A percentile compares a stretch with the other conserved stretches of the same genome.
Conservation (phyloP, 2,329 filamentous ascomycete genomes). For the Sporothrix euskadiensis region DNA sequence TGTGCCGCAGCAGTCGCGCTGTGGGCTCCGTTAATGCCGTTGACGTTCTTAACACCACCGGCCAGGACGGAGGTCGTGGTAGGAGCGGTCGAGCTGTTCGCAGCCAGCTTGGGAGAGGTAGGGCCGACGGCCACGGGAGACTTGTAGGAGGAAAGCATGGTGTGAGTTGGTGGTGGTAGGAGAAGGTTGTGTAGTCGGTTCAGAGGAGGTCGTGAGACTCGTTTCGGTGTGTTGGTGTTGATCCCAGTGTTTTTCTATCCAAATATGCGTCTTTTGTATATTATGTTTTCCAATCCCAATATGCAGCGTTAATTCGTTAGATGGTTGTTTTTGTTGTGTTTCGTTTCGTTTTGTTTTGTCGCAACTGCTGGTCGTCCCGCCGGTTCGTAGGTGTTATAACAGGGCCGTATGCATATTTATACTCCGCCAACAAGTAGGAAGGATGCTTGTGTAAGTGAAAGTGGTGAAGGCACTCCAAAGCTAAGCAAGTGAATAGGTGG, state of each 20-base stretch:
- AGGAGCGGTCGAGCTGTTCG: background rate
- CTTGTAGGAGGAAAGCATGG: slow-evolving; percentile 26
- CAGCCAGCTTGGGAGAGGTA: slow-evolving; percentile 24
- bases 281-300: background rate
- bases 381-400: slow-evolving; percentile 10
- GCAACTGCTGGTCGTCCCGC: background rate
- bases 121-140: slow-evolving; percentile 21
- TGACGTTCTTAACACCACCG: background rate
- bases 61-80: background rate
- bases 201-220: background rate
- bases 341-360: slow-evolving; percentile 4
- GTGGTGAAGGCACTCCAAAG: background rate
- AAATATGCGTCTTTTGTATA: background rate
- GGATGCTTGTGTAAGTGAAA: slow-evolving; percentile 15
- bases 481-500: background rate
- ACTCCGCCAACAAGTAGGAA: background rate
- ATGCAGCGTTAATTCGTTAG: slow-evolving; percentile 3
- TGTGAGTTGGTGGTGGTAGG: background rate
- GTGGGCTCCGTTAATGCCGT: background rate
- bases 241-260: background rate
- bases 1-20: background rate
- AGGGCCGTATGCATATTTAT: slow-evolving; percentile 19
- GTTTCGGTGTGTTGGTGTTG: background rate
- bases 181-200: background rate
- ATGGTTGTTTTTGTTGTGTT: background rate